Evolutionary conservation across 179 eudicot species (phyloP), one percentile per base, ranked within the genome.

Genomic region (Pouteria campechiana): DNA sequence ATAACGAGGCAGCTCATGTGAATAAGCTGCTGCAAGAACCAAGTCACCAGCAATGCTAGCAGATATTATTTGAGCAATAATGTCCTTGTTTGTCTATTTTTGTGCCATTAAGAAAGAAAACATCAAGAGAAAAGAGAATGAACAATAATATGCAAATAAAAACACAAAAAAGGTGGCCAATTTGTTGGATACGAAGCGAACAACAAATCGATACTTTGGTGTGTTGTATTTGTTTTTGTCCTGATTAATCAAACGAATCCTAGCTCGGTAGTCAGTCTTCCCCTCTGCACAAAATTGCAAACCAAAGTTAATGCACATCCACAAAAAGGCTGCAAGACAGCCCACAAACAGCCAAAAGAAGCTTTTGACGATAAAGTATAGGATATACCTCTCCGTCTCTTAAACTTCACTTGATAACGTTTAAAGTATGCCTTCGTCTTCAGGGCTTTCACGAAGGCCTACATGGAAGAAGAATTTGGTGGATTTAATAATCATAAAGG

Each of bases 211-310:
- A 48, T 74, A 81, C 54, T 81, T 81, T 0, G 92, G 92, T 15
- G 92, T 81, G 68, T 77, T 81, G 60, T 77, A 81, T 54, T 81
- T 81, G 70, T 81, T 81, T 58, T 81, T 81, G 52, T 81, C 92
- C 41, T 81, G 92, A 32, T 81, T 80, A 25, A 76, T 76, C 46
- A 80, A 41, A 2, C 81, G 89, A 14, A 52, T 55, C 45, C 89
- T 76, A 1, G 89, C 89, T 13, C 89, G 65, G 58, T 80, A 80
- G 47, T 80, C 89, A 7, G 89, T 80, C 71, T 80, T 80, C 3
- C 89, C 89, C 54, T 74, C 89, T 80, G 58, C 30, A 21, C n/a
- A 6, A 66, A 12, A 19, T n/a, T n/a, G n/a, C n/a, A n/a, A n/a
- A n/a, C n/a, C n/a, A n/a, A n/a, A n/a, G n/a, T n/a, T n/a, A n/a